phyloP scores from a whole-genome alignment of 331 rosid genomes.

The Rhamnella rubrinervis region DNA sequence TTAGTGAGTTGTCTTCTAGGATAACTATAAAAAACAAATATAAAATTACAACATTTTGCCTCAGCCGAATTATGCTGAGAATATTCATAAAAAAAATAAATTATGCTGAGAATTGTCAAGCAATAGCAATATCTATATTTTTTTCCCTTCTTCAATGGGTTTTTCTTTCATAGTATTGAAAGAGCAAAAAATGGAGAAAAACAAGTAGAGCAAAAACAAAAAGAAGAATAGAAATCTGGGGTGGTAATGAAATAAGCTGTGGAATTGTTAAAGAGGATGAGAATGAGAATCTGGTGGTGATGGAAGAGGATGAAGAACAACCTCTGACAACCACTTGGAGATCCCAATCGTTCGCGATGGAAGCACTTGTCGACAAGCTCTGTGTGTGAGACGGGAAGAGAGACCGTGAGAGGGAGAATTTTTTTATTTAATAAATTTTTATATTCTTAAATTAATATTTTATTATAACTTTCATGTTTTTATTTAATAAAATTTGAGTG shows the following conservation, averaged over 20 bases:
- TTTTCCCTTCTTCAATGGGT: neutral
- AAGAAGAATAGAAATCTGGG: slow-evolving; percentile 24
- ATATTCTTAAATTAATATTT: too few species aligned
- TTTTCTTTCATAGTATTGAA: slow-evolving; percentile 41
- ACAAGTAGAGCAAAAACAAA: slow-evolving; percentile 24
- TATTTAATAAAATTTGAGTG: too few species aligned
- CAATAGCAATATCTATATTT: too few species aligned
- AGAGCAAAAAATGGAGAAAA: slow-evolving; percentile 34
- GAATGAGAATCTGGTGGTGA: neutral
- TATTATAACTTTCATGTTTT: too few species aligned
- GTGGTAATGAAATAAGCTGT: slow-evolving; percentile 3
- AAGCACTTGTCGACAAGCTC: slow-evolving; percentile 23
- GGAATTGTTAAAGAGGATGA: neutral
- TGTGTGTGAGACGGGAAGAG: slow-evolving; percentile 14
- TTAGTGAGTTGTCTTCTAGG: too few species aligned
- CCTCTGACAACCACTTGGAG: slow-evolving; percentile 51
- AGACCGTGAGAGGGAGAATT: too few species aligned
- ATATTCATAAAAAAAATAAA: too few species aligned
- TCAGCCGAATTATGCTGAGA: too few species aligned
- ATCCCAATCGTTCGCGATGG: slow-evolving; percentile 86
- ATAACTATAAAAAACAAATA: too few species aligned
- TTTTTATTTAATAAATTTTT: too few species aligned
- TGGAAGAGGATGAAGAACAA: slow-evolving; percentile 23
- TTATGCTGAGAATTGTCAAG: too few species aligned
- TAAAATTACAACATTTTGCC: too few species aligned